phyloP scores from a whole-genome alignment of 2,329 filamentous ascomycete species.

The Trematosphaeria pertusa region DNA sequence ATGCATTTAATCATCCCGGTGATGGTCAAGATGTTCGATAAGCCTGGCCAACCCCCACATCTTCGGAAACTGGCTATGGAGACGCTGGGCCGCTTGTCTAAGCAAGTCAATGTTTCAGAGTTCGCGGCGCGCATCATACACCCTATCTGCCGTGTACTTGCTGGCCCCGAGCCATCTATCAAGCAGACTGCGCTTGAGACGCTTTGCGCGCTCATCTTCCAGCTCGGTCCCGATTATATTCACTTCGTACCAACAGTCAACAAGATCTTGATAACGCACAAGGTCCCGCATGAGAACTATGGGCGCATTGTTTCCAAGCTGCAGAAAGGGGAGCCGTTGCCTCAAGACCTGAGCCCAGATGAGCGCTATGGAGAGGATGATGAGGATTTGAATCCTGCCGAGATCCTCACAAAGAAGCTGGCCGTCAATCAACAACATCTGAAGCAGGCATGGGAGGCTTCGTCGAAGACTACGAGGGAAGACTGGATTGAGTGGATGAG shows the following conservation, averaged over 20 bases:
- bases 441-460: slow-evolving; percentile 96
- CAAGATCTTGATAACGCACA: slow-evolving; percentile 78
- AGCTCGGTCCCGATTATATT: slow-evolving; percentile 92
- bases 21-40: slow-evolving; percentile 93
- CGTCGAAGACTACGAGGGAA: slow-evolving; percentile 94
- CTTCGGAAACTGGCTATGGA: slow-evolving; percentile 91
- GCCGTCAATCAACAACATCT: slow-evolving; percentile 98
- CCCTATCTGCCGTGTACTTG: slow-evolving; percentile 82
- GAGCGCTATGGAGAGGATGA: slow-evolving; percentile 77
- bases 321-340: slow-evolving; percentile 92
- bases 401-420: slow-evolving; percentile 89
- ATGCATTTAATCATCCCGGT: slow-evolving; percentile 99
- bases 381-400: slow-evolving; percentile 81
- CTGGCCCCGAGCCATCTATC: slow-evolving; percentile 73
- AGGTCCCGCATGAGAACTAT: slow-evolving; percentile 89
- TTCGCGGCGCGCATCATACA: slow-evolving; percentile 97
- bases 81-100: slow-evolving; percentile 89
- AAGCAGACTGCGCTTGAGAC: slow-evolving; percentile 89
- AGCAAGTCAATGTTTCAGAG: slow-evolving; percentile 96
- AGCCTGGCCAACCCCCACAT: slow-evolving; percentile 77
- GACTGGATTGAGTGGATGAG: slow-evolving; percentile 99
- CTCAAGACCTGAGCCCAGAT: slow-evolving; percentile 90
- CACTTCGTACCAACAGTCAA: slow-evolving; percentile 95
- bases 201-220: slow-evolving; percentile 92
- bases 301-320: slow-evolving; percentile 90